Base-by-base conservation (phyloP, 164 flowering plant genomes). In the Protea cynaroides region DNA sequence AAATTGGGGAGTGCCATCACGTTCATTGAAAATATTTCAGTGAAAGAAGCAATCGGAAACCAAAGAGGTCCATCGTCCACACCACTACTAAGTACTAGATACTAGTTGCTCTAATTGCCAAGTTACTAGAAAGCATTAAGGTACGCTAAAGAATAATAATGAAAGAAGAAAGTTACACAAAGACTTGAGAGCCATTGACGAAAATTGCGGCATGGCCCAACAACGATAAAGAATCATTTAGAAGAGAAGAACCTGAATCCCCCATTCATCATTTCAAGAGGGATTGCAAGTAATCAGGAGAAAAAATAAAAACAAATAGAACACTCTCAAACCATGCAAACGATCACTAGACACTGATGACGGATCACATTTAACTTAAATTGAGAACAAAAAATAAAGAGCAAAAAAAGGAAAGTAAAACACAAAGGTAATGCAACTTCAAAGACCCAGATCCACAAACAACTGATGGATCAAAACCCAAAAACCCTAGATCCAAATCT, bases 381-480 rank as follows among this genome's bases (percentile, higher is more conserved):
- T 9, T 38, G 38, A 13, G 34, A 40, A 13, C 23, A 22, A 47
- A 25, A 44, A 47, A 11, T 21, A 24, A n/a, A 47, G 49, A 52
- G 17, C 25, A 40, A 63, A 23, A 25, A 6, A 10, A 34, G 17
- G 36, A 19, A 21, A 37, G 9, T 4, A 9, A 37, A 37, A 4
- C 40, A 37, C 40, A 4, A 37, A 37, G 9, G 4, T 4, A 23
- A 54, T 15, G 22, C 56, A 13, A 50, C 34, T 37, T 22, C 19
- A 38, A 57, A 61, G 25, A 44, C 55, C 58, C 58, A 58, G 59
- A 52, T 50, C n/a, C n/a, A n/a, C n/a, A n/a, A n/a, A n/a, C n/a
- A n/a, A n/a, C n/a, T n/a, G n/a, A n/a, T n/a, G n/a, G 53, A 46
- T 57, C 38, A 49, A 19, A 51, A 36, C 22, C 34, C 66, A n/a